Evolutionary conservation across 768 basidiomycete species (phyloP).

Genomic region (Kwoniella sp.): DNA sequence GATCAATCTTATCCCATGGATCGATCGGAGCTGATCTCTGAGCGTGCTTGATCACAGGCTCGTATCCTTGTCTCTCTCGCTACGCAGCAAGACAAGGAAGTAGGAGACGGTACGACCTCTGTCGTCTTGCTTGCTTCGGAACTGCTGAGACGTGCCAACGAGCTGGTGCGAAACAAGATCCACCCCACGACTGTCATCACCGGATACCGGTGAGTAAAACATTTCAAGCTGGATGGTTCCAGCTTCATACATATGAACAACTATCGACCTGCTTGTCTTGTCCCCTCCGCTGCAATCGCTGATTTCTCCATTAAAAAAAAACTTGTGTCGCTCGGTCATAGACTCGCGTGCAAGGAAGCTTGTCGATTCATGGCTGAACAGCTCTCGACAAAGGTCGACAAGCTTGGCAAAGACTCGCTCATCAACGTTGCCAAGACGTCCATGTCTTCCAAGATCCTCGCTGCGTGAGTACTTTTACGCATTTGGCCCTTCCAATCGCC

Average conservation of each 20-base stretch:
- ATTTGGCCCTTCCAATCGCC: no score
- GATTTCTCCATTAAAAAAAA: background rate
- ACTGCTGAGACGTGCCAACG: constrained; percentile 90
- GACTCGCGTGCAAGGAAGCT: constrained; percentile 90
- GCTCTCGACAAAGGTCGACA: constrained; percentile 88
- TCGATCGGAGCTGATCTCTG: no score
- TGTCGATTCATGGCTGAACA: constrained; percentile 98
- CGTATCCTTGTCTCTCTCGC: constrained; percentile 97
- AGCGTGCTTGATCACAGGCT: constrained; percentile 33
- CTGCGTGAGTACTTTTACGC: constrained; percentile 90
- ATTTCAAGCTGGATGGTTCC: background rate
- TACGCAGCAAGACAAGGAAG: constrained; percentile 99
- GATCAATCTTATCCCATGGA: no score
- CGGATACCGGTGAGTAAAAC: constrained; percentile 69
- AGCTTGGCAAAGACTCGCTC: constrained; percentile 85
- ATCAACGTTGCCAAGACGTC: constrained; percentile 96
- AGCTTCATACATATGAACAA: background rate
- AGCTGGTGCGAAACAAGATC: constrained; percentile 95
- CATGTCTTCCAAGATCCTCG: constrained; percentile 98
- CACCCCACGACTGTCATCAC: constrained; percentile 99
- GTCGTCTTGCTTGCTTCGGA: constrained; percentile 99
- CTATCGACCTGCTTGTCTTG: background rate
- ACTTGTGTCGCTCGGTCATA: constrained; percentile 14
- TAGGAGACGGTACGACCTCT: constrained; percentile 97
- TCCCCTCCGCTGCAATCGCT: background rate